Evolutionary conservation across 306 rosid species (phyloP).

Genomic region (Amphicarpaea edgeworthii): DNA sequence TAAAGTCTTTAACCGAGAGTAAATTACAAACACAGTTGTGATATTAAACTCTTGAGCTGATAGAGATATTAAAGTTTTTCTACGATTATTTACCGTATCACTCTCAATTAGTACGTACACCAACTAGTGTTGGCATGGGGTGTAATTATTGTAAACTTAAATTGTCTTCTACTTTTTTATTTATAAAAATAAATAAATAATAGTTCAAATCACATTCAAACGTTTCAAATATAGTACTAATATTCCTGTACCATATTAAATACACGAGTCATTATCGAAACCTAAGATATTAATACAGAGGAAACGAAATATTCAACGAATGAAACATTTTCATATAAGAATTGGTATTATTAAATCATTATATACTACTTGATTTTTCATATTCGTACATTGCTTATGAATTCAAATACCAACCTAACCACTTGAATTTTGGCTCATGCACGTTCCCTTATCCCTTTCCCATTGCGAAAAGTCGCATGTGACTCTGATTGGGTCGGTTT

Average conservation of each 20-base stretch:
- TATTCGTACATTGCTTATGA: neutral
- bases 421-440: neutral
- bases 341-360: too few relatives aligned
- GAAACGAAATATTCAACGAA: neutral
- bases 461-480: slow-evolving; percentile 36
- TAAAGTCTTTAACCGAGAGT: too few relatives aligned
- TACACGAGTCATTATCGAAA: neutral
- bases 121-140: neutral
- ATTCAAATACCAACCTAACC: neutral
- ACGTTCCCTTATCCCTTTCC: slow-evolving; percentile 14
- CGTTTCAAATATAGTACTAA: neutral
- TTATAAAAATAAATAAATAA: neutral
- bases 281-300: neutral
- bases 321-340: neutral
- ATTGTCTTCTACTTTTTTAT: neutral
- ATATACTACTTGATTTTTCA: neutral
- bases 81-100: neutral
- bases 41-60: neutral
- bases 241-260: neutral
- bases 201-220: neutral
- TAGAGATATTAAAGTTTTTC: neutral
- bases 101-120: neutral
- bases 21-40: neutral
- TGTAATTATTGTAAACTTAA: neutral
- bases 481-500: neutral